Percentiles rank a stretch among this genome's conserved stretches.
Conservation (phyloP, 208 protist genomes). For the Leishmania major region DNA sequence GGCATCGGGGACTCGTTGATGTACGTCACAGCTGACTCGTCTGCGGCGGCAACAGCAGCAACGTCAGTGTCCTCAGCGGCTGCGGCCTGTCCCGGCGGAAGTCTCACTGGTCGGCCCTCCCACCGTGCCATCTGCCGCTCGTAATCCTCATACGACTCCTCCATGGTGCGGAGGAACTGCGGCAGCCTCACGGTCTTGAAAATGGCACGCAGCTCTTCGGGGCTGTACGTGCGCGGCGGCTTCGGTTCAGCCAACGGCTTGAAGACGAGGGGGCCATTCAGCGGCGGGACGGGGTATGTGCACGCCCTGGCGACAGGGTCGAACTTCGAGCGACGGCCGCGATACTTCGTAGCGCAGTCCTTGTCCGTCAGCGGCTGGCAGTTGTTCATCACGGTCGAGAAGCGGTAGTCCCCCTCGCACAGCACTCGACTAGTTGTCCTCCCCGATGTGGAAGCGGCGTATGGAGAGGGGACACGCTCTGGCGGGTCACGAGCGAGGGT, state of each 20-base stretch:
- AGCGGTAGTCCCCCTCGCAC: constrained; percentile 32
- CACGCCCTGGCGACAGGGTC: constrained; percentile 14
- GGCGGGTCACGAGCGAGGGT: constrained; percentile 22
- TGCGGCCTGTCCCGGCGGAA: not conserved
- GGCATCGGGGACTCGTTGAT: not conserved
- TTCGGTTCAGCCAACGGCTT: constrained; percentile 16
- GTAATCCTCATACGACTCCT: constrained; percentile 11
- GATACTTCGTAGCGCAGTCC: constrained; percentile 30
- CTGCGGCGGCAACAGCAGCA: not conserved
- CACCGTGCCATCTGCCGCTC: not conserved
- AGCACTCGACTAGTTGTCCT: constrained; percentile 21
- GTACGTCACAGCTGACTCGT: not conserved
- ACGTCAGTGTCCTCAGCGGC: not conserved
- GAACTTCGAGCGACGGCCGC: constrained; percentile 21
- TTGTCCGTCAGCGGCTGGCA: constrained; percentile 24
- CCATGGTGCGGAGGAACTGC: constrained; percentile 32
- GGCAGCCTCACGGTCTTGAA: constrained; percentile 18
- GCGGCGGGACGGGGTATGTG: constrained; percentile 8
- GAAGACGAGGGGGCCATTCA: constrained; percentile 26
- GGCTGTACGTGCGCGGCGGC: constrained; percentile 23
- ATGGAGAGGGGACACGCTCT: constrained; percentile 23
- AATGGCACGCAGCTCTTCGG: constrained; percentile 16
- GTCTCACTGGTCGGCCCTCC: not conserved
- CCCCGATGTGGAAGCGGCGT: constrained; percentile 19
- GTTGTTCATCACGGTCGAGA: constrained; percentile 12